Percentiles rank a stretch among this genome's conserved stretches.
These are phyloP conservation scores for Trichoderma harzianum DNA, from an alignment of 2,329 filamentous ascomycete species.

Conservation along the genomic window DNA sequence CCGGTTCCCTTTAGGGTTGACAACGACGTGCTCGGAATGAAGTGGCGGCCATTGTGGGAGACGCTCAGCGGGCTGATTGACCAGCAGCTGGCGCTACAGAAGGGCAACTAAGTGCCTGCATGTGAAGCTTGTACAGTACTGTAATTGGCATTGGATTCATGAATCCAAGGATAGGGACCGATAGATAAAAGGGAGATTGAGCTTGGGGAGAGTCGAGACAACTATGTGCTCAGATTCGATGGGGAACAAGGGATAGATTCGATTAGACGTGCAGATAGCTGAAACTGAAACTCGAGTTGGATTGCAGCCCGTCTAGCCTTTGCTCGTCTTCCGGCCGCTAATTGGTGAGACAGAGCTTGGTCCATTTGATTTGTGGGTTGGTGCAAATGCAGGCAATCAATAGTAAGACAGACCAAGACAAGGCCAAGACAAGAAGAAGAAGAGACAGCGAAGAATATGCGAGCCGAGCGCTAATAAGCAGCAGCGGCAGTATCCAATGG, in stretches of 20 bases:
- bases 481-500: neutral
- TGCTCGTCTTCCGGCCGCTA: neutral
- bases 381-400: neutral
- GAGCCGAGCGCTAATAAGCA: neutral
- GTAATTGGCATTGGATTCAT: no score
- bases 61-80: neutral
- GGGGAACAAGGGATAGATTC: neutral
- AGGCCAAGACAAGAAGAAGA: neutral
- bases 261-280: neutral
- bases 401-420: neutral
- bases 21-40: neutral
- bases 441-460: neutral
- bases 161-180: neutral
- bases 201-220: neutral
- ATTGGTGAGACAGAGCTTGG: neutral
- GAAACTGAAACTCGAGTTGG: conserved; percentile 4
- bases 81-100: conserved; percentile 5
- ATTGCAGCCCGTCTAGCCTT: neutral
- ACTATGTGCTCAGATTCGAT: neutral
- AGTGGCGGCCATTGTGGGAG: conserved; percentile 9
- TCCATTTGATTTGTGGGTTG: neutral
- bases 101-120: neutral
- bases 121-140: no score
- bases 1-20: conserved; percentile 5
- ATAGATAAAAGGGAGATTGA: neutral